Percentiles rank a stretch among this genome's conserved stretches.
Conservation (phyloP, 2,329 filamentous ascomycete species). For the Emmonsiellopsis sp. region DNA sequence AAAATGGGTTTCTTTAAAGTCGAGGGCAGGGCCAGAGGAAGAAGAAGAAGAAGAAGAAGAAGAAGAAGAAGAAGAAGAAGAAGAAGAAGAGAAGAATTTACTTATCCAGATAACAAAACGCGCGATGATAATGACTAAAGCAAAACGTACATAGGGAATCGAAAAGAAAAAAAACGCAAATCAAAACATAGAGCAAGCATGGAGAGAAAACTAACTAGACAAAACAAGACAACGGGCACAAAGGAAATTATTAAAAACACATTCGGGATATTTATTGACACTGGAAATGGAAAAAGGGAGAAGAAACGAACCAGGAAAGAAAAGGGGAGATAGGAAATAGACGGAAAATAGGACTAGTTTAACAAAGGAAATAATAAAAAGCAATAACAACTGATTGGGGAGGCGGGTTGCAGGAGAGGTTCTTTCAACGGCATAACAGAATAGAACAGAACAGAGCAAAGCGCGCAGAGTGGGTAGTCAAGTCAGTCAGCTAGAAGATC, state of each 20-base stretch:
- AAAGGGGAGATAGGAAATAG: constrained; percentile 1
- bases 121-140: not conserved
- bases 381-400: not conserved
- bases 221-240: constrained; percentile 3
- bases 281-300: not conserved
- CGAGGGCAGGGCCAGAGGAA: no score
- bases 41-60: no score
- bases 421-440: not conserved
- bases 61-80: no score
- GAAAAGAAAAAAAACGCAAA: not conserved
- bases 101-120: not conserved
- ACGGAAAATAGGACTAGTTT: constrained; percentile 3
- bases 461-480: no score
- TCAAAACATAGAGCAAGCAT: constrained; percentile 9
- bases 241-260: not conserved
- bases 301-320: not conserved
- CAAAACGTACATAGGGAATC: not conserved
- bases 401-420: no score
- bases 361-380: constrained; percentile 3
- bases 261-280: constrained; percentile 4
- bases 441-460: not conserved
- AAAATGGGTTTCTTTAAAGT: no score
- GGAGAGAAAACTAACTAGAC: not conserved
- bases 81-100: no score
- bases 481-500: no score